phyloP scores from a whole-genome alignment of 2,329 filamentous ascomycete species.

The Penicillium polonicum region DNA sequence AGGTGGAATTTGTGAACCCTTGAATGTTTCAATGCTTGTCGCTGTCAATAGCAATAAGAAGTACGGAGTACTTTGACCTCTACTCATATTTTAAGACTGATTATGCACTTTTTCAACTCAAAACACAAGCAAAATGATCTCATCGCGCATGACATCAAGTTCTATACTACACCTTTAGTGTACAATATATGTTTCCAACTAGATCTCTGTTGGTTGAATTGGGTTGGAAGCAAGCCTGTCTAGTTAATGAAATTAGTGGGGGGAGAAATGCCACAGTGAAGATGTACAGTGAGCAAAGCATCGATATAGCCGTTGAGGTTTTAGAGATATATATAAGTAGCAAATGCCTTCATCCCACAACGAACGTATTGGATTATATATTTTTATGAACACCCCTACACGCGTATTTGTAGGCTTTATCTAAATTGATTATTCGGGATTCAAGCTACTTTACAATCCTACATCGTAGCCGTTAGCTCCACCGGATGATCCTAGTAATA shows the following conservation, averaged over 20 bases:
- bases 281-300: neutral
- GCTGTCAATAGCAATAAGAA: too few relatives aligned
- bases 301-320: neutral
- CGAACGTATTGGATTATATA: too few relatives aligned
- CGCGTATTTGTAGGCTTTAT: neutral
- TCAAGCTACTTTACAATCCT: too few relatives aligned
- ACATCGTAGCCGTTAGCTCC: neutral
- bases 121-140: neutral
- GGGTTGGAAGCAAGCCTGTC: neutral
- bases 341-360: too few relatives aligned
- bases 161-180: neutral
- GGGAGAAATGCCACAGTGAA: too few relatives aligned
- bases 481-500: neutral
- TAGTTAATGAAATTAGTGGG: accelerated
- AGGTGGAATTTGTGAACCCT: neutral
- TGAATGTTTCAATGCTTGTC: neutral
- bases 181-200: neutral
- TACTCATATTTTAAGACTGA: neutral
- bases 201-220: neutral
- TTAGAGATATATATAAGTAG: neutral
- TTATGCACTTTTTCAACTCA: neutral
- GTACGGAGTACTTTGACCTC: neutral
- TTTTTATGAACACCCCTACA: neutral
- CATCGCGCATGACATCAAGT: neutral
- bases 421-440: too few relatives aligned